phyloP scores from a whole-genome alignment of 2,329 filamentous ascomycete genomes.

The Scedosporium boydii region DNA sequence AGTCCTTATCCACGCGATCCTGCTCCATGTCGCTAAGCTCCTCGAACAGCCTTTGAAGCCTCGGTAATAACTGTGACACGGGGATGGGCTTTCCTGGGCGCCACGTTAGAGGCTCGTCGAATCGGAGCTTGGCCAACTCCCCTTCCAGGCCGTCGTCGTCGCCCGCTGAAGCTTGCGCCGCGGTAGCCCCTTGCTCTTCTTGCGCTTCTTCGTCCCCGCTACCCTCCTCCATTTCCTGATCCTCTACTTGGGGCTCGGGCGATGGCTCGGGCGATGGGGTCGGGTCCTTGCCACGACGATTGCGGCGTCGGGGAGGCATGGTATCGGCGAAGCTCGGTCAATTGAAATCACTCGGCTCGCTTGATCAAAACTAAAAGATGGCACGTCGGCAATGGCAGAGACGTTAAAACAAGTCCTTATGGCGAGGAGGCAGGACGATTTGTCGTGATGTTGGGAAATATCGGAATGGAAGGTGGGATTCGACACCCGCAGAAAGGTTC shows the following conservation, averaged over 20 bases:
- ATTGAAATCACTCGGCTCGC: not conserved
- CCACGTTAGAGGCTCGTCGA: slow-evolving; percentile 84
- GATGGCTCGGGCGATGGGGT: slow-evolving; percentile 24
- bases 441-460: not conserved
- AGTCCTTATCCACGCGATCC: slow-evolving; percentile 73
- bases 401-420: not conserved
- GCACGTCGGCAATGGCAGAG: not conserved
- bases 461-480: not conserved
- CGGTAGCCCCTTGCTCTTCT: slow-evolving; percentile 10
- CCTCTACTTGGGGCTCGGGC: slow-evolving; percentile 7
- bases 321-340: not conserved
- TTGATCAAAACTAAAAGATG: not conserved
- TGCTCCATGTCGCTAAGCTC: slow-evolving; percentile 84
- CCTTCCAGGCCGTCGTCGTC: slow-evolving; percentile 8
- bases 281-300: slow-evolving; percentile 70
- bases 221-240: slow-evolving; percentile 5
- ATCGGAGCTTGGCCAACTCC: slow-evolving; percentile 47
- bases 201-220: slow-evolving; percentile 3
- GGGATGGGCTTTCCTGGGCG: slow-evolving; percentile 83
- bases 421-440: not conserved
- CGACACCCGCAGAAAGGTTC: not conserved
- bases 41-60: slow-evolving; percentile 69
- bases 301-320: slow-evolving; percentile 60
- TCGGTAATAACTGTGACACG: slow-evolving; percentile 69
- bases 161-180: slow-evolving; percentile 5